Evolutionary conservation across 116 monocot genomes (phyloP), one percentile per base, ranked within the genome.

Genomic region (Papilionanthe hybrid): DNA sequence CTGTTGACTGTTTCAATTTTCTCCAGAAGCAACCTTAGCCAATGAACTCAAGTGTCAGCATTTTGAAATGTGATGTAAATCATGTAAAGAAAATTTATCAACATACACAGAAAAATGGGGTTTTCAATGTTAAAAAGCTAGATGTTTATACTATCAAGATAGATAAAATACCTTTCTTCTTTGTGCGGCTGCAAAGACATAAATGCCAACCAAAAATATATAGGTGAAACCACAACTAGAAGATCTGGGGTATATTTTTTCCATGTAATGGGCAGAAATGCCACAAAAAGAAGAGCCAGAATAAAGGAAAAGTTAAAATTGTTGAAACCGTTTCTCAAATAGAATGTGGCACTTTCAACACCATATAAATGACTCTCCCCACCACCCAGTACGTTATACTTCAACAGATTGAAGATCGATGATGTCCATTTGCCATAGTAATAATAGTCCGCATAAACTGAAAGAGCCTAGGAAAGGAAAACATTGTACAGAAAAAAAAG

Each of bases 301-400:
- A 99, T 55, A 56, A 99, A 99, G 72, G 83, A 79, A 49, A 99
- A 82, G 84, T 99, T 95, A 78, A 99, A 99, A 75, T 99, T 99
- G 84, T 99, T 99, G 80, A 99, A 95, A 78, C 91, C 93, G 79
- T 95, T 99, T 83, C 85, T 88, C 15, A 95, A 83, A 84, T 99
- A 95, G 69, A 95, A 99, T 9, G 71, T 48, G 27, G 78, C 58
- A 28, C 91, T 93, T 78, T 99, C 99, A 65, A 93, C 93, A 81
- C 99, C 99, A 90, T 99, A 95, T 55, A 99, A 84, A 88, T 93
- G 93, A 78, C 99, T 99, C 75, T 94, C 92, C 77, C 95, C 95
- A 63, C 99, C 99, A 80, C 95, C 99, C 71, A 85, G 18, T 17
- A 99, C 91, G 82, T 99, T 99, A 80, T 99, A 99, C 69, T 84